Base-by-base conservation (phyloP, 2,329 filamentous ascomycete species). In the Fusarium udum region DNA sequence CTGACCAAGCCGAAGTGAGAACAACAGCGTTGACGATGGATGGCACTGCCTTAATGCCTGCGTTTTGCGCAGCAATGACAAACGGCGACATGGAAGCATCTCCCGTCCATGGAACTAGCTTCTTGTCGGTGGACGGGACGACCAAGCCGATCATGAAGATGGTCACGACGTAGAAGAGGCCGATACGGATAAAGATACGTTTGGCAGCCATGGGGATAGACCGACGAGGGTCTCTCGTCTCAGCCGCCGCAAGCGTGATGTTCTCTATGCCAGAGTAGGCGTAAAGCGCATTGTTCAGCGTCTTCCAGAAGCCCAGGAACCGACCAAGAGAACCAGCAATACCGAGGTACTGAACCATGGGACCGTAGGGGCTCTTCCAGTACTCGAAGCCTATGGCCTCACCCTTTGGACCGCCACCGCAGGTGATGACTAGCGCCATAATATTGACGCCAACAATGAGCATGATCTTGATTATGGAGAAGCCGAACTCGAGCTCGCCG, bases 121-220 rank as follows among this genome's bases (percentile, higher is more conserved):
- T 34, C 14, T 61, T 51, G 14, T 61, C 53, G 5, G 55, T 61
- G 16, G 53, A 66, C 1, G 53, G 46, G 22, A 59, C 62, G n/a
- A 67, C 61, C 24, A 61, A n/a, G 18, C 61, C 62, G 4, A 67
- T 45, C 34, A 53, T 39, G 53, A 65, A 66, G 11, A 67, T 60
- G 18, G 61, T 64, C 22, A 67, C 31, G 20, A 39, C 20, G 14
- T 66, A 57, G 46, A 67, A 67, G 22, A 66, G 46, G 6, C 18
- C 40, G 13, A 67, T 67, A 1, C 53, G 46, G 22, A 32, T 34
- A 7, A 65, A 55, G 34, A 67, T 52, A 18, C 55, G 61, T 22
- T 11, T 10, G 11, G 61, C 61, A 36, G 61, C 61, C 56, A 46
- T 39, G 10, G 61, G 61, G 11, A 64, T 60, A 36, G 55, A 61